Evolutionary conservation across 345 rosid species (phyloP), one percentile per base, ranked within the genome.

Genomic region (Cardiospermum halicacabum): DNA sequence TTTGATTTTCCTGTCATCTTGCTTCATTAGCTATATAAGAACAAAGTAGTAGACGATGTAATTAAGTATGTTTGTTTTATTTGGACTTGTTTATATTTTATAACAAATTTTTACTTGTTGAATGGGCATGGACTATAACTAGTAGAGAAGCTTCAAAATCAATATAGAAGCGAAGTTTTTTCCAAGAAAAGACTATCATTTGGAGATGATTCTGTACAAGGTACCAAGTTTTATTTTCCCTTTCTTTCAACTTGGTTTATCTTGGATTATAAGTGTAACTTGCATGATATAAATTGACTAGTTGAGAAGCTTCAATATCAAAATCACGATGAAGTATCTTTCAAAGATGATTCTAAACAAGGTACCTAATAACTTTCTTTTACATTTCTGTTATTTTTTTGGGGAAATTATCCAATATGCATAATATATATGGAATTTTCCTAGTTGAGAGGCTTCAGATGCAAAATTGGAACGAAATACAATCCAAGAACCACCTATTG

Each of bases 161-260:
- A 60, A 62, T 56, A 16, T 66, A 24, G 2, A 28, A 58, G 54
- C 34, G 43, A 45, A 47, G 19, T 47, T 5, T 47, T 0, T 5
- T 47, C 24, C 49, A 37, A 49, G 61, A 61, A 66, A 15, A 64
- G 27, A 25, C 18, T 42, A n/a, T 61, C 57, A 18, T 55, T 63
- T 18, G 10, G 30, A 48, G 59, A 47, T 67, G 70, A 71, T 63
- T 34, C 65, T 51, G 18, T 16, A 28, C 77, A 71, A 72, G 80
- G 72, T 69, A 31, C 28, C 32, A 1, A 36, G 3, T 37, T 47
- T 22, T 30, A 1, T 37, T 47, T 22, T 30, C 11, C 0, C 3
- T 47, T 18, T n/a, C 51, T 18, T 34, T 18, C 24, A 18, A 18
- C 5, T 1, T 18, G 11, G 22, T 47, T 40, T 40, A 3, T 12